These are phyloP conservation scores for Psilocybe cyanescens DNA, from an alignment of 768 basidiomycete genomes.

Conservation along the genomic window DNA sequence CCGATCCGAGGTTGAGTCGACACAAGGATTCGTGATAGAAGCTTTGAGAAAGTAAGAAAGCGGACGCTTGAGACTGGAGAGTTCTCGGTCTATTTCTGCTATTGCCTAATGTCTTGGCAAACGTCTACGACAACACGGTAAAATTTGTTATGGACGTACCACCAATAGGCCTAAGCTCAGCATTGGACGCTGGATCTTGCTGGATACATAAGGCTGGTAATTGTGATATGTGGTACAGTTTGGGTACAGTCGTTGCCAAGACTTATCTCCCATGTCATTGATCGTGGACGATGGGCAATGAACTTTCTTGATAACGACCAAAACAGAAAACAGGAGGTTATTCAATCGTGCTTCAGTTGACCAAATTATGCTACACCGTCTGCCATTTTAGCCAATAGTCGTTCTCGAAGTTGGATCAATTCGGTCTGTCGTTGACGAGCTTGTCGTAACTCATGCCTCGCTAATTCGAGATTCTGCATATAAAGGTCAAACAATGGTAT, in stretches of 20 bases:
- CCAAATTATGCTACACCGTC: conserved; percentile 33
- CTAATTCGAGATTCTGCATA: conserved; percentile 48
- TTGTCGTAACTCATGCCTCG: conserved; percentile 41
- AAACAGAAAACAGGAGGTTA: too few species aligned
- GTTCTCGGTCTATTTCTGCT: neutral
- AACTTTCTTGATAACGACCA: too few species aligned
- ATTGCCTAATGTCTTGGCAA: neutral
- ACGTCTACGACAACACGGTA: neutral
- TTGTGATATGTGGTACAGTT: too few species aligned
- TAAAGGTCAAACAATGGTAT: neutral
- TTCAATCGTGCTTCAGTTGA: too few species aligned
- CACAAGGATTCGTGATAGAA: neutral
- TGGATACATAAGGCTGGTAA: too few species aligned
- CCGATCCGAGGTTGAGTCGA: too few species aligned
- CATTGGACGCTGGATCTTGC: too few species aligned
- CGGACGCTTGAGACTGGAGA: neutral
- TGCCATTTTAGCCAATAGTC: conserved; percentile 50
- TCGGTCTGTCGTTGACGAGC: conserved; percentile 48
- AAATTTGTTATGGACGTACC: neutral
- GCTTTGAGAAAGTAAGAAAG: neutral
- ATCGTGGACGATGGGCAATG: too few species aligned
- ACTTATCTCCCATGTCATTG: neutral
- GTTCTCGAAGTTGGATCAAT: conserved; percentile 49
- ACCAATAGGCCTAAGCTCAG: neutral
- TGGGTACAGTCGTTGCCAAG: neutral